These are phyloP conservation scores for Microbotryum scabiosae DNA, from an alignment of 1,284 basidiomycete species.

Conservation along the genomic window DNA sequence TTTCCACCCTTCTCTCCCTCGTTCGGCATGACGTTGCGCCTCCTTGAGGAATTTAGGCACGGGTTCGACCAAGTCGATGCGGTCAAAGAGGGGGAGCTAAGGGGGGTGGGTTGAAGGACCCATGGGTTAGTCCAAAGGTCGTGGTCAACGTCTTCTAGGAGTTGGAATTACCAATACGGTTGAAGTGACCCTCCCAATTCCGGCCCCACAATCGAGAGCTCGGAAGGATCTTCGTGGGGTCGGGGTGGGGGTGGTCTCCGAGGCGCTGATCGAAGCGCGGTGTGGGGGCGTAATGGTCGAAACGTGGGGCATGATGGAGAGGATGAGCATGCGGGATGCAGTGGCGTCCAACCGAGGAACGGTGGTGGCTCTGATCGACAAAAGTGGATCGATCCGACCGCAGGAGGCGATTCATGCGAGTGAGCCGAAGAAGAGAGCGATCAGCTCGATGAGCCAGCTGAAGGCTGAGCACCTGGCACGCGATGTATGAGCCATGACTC, in stretches of 20 bases:
- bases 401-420: not conserved
- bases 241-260: conserved; percentile 21
- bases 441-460: not conserved
- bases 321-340: conserved; percentile 73
- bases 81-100: conserved; percentile 62
- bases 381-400: not conserved
- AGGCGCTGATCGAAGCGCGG: conserved; percentile 33
- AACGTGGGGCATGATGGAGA: conserved; percentile 67
- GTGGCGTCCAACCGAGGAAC: conserved; percentile 79
- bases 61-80: conserved; percentile 81
- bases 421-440: not conserved
- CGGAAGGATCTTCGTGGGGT: conserved; percentile 40
- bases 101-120: too few relatives aligned
- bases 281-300: conserved; percentile 62
- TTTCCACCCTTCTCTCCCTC: conserved; percentile 51
- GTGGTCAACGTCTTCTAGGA: too few relatives aligned
- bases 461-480: not conserved
- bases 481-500: not conserved
- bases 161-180: conserved; percentile 53
- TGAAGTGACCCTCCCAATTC: conserved; percentile 79
- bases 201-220: conserved; percentile 76
- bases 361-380: conserved; percentile 48
- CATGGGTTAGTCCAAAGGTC: too few relatives aligned
- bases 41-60: conserved; percentile 65
- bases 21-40: conserved; percentile 50